Base-by-base conservation (phyloP, 1,284 basidiomycete genomes). In the Anthracocystis panici-leucophaei region DNA sequence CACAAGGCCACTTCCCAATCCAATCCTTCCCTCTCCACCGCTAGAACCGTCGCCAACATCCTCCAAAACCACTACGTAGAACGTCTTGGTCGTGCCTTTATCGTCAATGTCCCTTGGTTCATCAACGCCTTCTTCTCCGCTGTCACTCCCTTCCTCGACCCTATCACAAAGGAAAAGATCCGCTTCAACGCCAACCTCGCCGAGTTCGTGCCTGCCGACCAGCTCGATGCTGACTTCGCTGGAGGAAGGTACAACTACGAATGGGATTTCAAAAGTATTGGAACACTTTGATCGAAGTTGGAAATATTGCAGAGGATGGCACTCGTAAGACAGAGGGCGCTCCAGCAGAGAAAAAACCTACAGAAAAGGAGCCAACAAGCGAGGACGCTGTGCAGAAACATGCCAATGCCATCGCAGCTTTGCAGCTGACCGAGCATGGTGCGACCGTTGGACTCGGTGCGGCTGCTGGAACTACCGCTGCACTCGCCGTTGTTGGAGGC, bases 21-120 rank as follows among this genome's bases (percentile, higher is more conserved):
- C 40, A 82, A 78, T 48, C 82, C 82, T 38, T 70, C 66, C 33
- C 60, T 83, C 23, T 58, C 64, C 11, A 77, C 68, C 20, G 76
- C 75, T 2, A 64, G 76, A 5, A 35, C 68, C 16, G 80, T 80
- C 40, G 79, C 77, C 33, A 88, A 89, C 67, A 94, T 97, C 75
- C 88, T 97, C 41, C 94, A 96, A 85, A 90, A 93, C 75, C 93
- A 96, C 85, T 97, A 97, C 80, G 91, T 92, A 35, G 94, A 95
- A 86, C 91, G 92, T 5, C 89, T 96, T 31, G 94, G 94, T 21
- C 89, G 92, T 20, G 94, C 93, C 14, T 88, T 95, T 42, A 91
- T 95, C 41, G 90, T 92, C 54, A 94, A 95, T 83, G 90, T 94
- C 55, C 93, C 94, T 20, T 79, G 76, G 70, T 74, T 83, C 53